These are phyloP conservation scores for Ceratocystis papillata DNA, from an alignment of 2,329 filamentous ascomycete species.

Conservation along the genomic window DNA sequence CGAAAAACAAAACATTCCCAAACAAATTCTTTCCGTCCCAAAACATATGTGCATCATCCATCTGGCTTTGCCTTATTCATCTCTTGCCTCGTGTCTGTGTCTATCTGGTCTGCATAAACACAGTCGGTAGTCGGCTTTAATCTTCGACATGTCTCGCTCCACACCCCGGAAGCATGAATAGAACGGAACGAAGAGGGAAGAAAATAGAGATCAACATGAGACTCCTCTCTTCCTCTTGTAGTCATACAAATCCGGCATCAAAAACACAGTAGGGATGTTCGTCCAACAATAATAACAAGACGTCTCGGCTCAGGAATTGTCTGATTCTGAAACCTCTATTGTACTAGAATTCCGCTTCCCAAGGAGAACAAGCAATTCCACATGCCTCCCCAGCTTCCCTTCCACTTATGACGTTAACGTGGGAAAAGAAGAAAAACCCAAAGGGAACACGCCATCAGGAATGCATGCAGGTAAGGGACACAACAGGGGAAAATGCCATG, in stretches of 20 bases:
- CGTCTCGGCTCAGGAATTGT: background rate
- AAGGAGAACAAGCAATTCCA: background rate
- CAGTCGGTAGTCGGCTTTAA: background rate
- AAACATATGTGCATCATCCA: background rate
- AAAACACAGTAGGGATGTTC: background rate
- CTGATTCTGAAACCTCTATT: background rate
- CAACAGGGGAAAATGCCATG: no score
- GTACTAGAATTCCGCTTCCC: constrained; percentile 2
- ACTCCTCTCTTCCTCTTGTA: background rate
- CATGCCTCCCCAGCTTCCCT: background rate
- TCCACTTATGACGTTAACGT: background rate
- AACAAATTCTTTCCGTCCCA: background rate
- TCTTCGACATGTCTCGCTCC: background rate
- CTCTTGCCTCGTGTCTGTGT: no score
- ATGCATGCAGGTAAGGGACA: no score
- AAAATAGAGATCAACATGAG: no score
- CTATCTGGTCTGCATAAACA: background rate
- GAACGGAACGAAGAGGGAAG: no score
- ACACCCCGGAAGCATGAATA: no score
- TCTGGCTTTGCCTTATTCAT: background rate
- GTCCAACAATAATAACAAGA: background rate
- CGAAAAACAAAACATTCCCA: constrained; percentile 1
- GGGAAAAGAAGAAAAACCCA: background rate
- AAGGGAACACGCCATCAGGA: background rate
- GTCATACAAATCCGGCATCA: constrained; percentile 2